These are phyloP conservation scores for Ceratobasidium sp. DNA, from an alignment of 1,284 basidiomycete genomes.

Conservation along the genomic window DNA sequence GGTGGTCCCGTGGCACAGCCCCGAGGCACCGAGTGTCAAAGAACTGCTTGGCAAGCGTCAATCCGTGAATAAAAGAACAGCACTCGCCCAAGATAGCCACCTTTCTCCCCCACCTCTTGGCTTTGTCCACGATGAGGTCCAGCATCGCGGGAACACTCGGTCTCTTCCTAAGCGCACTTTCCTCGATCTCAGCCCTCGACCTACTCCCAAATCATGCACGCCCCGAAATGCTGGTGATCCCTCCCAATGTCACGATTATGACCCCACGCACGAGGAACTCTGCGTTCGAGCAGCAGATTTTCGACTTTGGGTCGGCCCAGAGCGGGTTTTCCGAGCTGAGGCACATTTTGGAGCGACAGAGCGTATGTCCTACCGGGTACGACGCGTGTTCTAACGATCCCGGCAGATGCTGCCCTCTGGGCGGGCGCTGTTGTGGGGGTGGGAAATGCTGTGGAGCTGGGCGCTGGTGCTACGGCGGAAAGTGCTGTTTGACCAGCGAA, in stretches of 20 bases:
- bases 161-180: background rate
- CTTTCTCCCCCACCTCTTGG: background rate
- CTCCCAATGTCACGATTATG: conserved; percentile 21
- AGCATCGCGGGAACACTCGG: background rate
- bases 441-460: conserved; percentile 18
- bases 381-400: conserved; percentile 13
- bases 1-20: background rate
- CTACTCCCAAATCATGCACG: conserved; percentile 5
- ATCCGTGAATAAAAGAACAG: background rate
- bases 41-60: background rate
- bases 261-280: conserved; percentile 2
- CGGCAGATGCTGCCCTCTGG: conserved; percentile 13
- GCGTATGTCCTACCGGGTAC: background rate
- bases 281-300: background rate
- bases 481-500: background rate
- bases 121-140: background rate
- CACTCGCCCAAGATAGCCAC: background rate
- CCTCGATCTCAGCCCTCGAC: conserved; percentile 13
- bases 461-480: background rate
- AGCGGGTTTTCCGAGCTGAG: conserved; percentile 27
- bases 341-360: background rate
- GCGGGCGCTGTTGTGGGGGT: conserved; percentile 10
- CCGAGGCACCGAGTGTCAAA: background rate
- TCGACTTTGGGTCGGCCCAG: conserved; percentile 33
- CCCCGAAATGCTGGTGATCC: conserved; percentile 8